Evolutionary conservation across 2,329 filamentous ascomycete species (phyloP), one percentile per base, ranked within the genome.

Genomic region (Nectriaceae sp.): DNA sequence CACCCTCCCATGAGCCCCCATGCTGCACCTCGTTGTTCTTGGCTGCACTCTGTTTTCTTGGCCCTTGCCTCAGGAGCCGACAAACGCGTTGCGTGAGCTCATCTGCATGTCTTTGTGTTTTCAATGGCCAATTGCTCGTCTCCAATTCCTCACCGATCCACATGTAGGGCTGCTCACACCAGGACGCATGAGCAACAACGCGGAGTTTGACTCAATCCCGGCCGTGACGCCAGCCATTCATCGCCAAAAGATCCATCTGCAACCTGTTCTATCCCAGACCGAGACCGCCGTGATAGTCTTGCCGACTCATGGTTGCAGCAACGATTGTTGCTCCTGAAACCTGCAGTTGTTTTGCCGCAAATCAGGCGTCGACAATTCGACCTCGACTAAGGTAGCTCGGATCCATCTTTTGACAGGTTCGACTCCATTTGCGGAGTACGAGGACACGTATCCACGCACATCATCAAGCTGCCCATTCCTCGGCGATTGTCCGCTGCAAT

Each of bases 81-180:
- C 26, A 15, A 31, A 31, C 26, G 13, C 43, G 31, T 49, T 40
- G 21, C 26, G 47, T 54, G 44, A 52, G 50, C 38, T 45, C 47
- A 47, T 40, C 33, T 44, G 48, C 53, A 54, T 54, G 46, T 44
- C 46, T 45, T 45, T 50, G 48, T 44, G 18, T 16, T 42, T 36
- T 19, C 8, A 5, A 11, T 8, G 42, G 31, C 54, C 60, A 61
- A 61, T 62, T 31, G 50, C 52, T 47, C 42, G 43, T 41, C 29
- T 24, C 26, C 40, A 41, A 26, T 42, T 49, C 42, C 47, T 43
- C 13, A n/a, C 36, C 41, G 48, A 60, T 63, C 60, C 60, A 63
- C 60, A 59, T 47, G 45, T 63, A 63, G 60, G 60, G 60, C 60
- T 63, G 60, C 47, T 60, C 49, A 41, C 50, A 42, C 49, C 54